These are phyloP conservation scores for Herpotrichia juniperi DNA, from an alignment of 2,329 filamentous ascomycete species.

Conservation along the genomic window DNA sequence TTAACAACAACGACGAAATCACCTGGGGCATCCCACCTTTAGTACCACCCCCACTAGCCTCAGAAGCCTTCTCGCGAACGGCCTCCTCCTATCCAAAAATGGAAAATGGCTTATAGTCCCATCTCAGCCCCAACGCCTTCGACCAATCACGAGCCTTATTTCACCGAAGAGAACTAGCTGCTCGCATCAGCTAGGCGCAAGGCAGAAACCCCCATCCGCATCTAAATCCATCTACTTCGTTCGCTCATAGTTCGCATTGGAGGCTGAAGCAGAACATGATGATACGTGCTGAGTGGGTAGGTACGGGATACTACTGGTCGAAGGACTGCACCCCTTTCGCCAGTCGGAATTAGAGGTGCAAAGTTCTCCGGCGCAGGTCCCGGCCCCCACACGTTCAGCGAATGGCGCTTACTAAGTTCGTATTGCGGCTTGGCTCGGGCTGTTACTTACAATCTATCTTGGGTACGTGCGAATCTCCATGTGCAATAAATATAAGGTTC, in stretches of 20 bases:
- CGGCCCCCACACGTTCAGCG: no score
- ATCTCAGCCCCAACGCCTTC: conserved; percentile 1
- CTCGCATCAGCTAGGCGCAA: neutral
- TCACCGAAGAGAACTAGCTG: neutral
- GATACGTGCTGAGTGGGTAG: neutral
- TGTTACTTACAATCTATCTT: no score
- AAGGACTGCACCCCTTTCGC: no score
- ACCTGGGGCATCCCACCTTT: neutral
- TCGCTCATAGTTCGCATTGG: neutral
- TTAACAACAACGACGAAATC: neutral
- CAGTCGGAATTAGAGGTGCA: no score
- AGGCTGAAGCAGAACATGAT: neutral
- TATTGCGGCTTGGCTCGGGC: no score
- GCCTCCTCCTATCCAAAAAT: neutral
- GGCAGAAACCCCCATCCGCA: no score
- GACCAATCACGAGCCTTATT: neutral
- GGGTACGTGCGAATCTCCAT: no score
- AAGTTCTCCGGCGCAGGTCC: no score
- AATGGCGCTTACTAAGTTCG: no score
- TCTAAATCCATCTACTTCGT: no score
- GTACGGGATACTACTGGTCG: no score
- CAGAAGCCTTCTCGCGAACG: neutral
- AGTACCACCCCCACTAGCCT: neutral
- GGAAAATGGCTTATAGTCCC: neutral
- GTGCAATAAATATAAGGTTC: no score